Evolutionary conservation across 1,284 basidiomycete species (phyloP).

Genomic region (Pterulicium gracile): DNA sequence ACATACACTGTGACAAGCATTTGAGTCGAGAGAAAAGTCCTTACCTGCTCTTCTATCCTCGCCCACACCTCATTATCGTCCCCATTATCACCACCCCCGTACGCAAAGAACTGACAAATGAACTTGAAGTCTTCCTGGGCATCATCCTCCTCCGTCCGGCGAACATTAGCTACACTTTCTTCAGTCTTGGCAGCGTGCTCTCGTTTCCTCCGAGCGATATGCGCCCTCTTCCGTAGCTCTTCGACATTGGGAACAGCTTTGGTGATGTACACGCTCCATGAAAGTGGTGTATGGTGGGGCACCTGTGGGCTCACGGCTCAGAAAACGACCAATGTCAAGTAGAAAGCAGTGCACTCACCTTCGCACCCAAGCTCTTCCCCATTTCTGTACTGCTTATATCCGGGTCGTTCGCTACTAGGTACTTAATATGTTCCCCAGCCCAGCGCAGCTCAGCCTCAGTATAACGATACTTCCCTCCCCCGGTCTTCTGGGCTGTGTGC

Average conservation of each 20-base stretch:
- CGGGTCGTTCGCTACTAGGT: constrained; percentile 21
- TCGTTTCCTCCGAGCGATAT: constrained; percentile 10
- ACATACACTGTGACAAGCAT: constrained; percentile 13
- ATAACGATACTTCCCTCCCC: constrained; percentile 26
- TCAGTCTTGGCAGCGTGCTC: background rate
- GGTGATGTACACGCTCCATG: constrained; percentile 7
- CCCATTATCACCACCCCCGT: constrained; percentile 31
- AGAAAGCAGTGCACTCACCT: too few species aligned
- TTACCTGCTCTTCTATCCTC: constrained; percentile 14
- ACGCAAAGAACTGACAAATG: constrained; percentile 41
- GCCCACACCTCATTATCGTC: constrained; percentile 39
- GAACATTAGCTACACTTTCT: background rate
- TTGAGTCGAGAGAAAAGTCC: constrained; percentile 13
- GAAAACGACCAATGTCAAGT: constrained; percentile 3
- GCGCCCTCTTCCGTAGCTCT: constrained; percentile 5
- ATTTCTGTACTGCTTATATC: constrained; percentile 15
- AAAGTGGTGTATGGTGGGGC: constrained; percentile 10
- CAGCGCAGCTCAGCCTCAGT: constrained; percentile 37
- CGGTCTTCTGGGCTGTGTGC: constrained; percentile 15
- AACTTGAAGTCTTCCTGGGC: constrained; percentile 30
- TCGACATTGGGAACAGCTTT: constrained; percentile 1
- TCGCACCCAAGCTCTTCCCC: constrained; percentile 15
- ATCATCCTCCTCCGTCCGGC: background rate
- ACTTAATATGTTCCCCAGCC: constrained; percentile 19
- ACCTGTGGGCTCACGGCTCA: constrained; percentile 16